Conservation (phyloP, 2,329 filamentous ascomycete species). For the Colletotrichum liaoningense region DNA sequence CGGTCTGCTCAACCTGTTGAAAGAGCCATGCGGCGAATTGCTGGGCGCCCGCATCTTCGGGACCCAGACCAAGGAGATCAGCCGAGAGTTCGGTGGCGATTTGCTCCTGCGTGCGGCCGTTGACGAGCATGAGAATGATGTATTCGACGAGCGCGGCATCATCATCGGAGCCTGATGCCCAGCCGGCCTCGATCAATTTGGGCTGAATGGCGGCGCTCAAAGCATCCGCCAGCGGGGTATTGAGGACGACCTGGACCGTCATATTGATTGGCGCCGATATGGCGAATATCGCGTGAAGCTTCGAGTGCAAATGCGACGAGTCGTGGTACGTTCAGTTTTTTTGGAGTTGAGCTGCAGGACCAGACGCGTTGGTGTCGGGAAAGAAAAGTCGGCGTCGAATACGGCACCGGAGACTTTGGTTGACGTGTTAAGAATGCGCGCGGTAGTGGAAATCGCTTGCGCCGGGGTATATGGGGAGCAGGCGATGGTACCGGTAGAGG, state of each 20-base stretch:
- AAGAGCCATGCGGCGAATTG: conserved; percentile 97
- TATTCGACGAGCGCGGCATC: conserved; percentile 93
- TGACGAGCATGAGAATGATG: conserved; percentile 96
- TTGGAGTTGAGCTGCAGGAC: conserved; percentile 12
- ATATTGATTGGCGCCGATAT: conserved; percentile 60
- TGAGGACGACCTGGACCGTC: conserved; percentile 80
- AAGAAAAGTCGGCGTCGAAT: conserved; percentile 3
- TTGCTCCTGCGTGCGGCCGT: conserved; percentile 91
- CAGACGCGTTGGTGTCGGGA: conserved; percentile 23
- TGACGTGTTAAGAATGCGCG: background rate
- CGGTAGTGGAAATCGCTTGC: background rate
- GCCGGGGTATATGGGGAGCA: conserved; percentile 25
- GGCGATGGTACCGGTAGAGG: background rate
- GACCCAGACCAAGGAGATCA: conserved; percentile 84
- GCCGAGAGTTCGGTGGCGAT: conserved; percentile 89
- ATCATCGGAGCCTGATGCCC: conserved; percentile 82
- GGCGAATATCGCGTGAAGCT: conserved; percentile 18
- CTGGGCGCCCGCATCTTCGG: conserved; percentile 84
- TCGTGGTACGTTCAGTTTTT: background rate
- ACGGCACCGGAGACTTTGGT: conserved; percentile 2
- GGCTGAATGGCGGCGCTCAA: conserved; percentile 86
- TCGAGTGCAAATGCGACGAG: conserved; percentile 12
- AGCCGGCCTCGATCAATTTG: conserved; percentile 92
- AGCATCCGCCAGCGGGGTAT: conserved; percentile 86
- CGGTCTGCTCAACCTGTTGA: conserved; percentile 79